A percentile compares a stretch with the other conserved stretches of the same genome.
Evolutionary conservation across 1,139 yeast species (phyloP).

Genomic region (Geotrichum citri-aurantii): DNA sequence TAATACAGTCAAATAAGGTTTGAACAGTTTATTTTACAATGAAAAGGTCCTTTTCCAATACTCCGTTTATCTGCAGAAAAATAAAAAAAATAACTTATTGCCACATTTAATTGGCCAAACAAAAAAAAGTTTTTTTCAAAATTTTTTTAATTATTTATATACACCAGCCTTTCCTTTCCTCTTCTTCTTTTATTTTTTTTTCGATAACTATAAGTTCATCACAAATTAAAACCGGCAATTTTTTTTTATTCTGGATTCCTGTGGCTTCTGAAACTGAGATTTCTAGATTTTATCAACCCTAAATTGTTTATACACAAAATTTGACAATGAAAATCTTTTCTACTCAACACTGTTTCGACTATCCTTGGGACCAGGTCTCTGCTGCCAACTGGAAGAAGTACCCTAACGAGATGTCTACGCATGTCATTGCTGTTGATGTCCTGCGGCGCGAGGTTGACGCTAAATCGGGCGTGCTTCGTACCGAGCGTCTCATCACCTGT

Average conservation of each 20-base stretch:
- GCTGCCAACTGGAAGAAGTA: slow-evolving; percentile 97
- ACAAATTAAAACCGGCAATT: not conserved
- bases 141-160: not conserved
- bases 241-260: not conserved
- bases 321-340: slow-evolving; percentile 68
- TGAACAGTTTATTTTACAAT: not conserved
- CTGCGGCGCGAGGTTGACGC: slow-evolving; percentile 63
- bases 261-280: not conserved
- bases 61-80: not conserved
- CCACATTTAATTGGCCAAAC: slow-evolving; percentile 1
- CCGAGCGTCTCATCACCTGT: slow-evolving; percentile 87
- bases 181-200: not conserved
- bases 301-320: not conserved
- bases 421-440: slow-evolving; percentile 93
- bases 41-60: not conserved
- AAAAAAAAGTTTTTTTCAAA: not conserved
- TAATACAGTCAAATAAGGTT: not conserved
- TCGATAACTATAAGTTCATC: not conserved
- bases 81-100: not conserved
- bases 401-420: slow-evolving; percentile 87
- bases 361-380: slow-evolving; percentile 91
- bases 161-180: not conserved
- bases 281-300: not conserved
- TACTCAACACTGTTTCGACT: slow-evolving; percentile 60
- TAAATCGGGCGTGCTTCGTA: slow-evolving; percentile 52